Evolutionary conservation across 306 rosid species (phyloP).

Genomic region (Ormosia semicastrata): DNA sequence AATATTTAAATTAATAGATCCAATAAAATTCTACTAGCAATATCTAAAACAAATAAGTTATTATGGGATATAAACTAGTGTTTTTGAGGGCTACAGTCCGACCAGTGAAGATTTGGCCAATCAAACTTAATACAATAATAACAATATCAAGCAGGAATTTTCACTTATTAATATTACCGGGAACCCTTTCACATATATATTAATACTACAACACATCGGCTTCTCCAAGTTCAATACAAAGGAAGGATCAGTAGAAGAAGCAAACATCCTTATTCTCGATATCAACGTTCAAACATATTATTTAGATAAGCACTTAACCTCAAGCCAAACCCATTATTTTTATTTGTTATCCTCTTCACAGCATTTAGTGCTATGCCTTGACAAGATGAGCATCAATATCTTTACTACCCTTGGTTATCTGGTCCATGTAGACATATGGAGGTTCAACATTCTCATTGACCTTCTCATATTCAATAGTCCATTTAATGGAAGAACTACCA

Average conservation of each 20-base stretch:
- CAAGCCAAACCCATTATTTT: not conserved
- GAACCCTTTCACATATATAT: no score
- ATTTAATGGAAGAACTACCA: not conserved
- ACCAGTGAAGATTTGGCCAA: no score
- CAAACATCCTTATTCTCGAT: not conserved
- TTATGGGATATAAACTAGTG: no score
- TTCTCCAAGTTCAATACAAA: no score
- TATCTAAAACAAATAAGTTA: no score
- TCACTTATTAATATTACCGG: no score
- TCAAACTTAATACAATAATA: no score
- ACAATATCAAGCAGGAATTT: no score
- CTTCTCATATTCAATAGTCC: not conserved
- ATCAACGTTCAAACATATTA: not conserved
- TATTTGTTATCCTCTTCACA: not conserved
- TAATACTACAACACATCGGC: no score
- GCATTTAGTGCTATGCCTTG: not conserved
- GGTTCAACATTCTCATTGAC: not conserved
- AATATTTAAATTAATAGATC: no score
- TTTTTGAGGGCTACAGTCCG: no score
- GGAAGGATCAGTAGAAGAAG: not conserved
- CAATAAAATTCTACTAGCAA: no score
- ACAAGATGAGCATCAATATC: constrained; percentile 23
- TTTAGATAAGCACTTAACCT: not conserved
- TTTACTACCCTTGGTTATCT: not conserved
- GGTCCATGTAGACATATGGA: constrained; percentile 7